Percentiles rank a stretch among this genome's conserved stretches.
Evolutionary conservation across 345 rosid genomes (phyloP).

Genomic region (Rhizophora apiculata): DNA sequence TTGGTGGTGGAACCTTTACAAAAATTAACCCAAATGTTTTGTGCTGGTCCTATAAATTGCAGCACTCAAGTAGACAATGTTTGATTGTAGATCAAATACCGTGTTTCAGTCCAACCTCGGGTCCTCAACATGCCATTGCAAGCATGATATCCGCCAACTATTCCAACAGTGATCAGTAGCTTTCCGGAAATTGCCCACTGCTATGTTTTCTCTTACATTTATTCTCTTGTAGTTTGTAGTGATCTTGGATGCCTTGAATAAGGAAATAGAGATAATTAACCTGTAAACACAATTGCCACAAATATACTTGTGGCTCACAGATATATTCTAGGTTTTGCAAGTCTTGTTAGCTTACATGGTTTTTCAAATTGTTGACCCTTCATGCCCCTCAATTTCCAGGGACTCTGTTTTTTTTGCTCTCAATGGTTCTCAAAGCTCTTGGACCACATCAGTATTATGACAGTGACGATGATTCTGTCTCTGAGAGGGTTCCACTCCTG

Average conservation of each 20-base stretch:
- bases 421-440: conserved; percentile 65
- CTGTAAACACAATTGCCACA: neutral
- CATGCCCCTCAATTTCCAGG: conserved; percentile 38
- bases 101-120: conserved; percentile 3
- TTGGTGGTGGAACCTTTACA: too few relatives aligned
- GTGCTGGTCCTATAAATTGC: too few relatives aligned
- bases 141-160: neutral
- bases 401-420: conserved; percentile 52
- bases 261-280: neutral
- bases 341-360: conserved; percentile 1
- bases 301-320: neutral
- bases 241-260: neutral
- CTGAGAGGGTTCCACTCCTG: conserved; percentile 64
- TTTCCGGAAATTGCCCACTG: neutral
- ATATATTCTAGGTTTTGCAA: neutral
- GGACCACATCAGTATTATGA: conserved; percentile 72
- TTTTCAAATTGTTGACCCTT: conserved; percentile 9
- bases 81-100: too few relatives aligned
- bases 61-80: too few relatives aligned
- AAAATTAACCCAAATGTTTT: neutral
- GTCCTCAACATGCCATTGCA: neutral
- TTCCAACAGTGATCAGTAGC: neutral
- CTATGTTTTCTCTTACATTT: too few relatives aligned
- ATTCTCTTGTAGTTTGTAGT: too few relatives aligned
- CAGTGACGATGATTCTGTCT: conserved; percentile 64